Percentiles rank a stretch among this genome's conserved stretches.
Evolutionary conservation across 2,329 filamentous ascomycete species (phyloP).

Genomic region (Venturia effusa): DNA sequence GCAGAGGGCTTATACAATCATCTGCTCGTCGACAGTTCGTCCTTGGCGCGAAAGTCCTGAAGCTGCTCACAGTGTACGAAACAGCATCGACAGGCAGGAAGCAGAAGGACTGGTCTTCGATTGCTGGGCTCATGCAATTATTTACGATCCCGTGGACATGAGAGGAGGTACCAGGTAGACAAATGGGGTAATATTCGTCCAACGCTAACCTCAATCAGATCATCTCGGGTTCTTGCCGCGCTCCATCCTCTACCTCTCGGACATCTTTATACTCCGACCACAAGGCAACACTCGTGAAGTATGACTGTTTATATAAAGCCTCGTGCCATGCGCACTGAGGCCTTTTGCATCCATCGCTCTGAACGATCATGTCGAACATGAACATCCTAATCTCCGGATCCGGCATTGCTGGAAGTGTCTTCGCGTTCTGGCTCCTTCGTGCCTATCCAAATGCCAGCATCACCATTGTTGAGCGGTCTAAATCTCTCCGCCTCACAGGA

Average conservation of each 20-base stretch:
- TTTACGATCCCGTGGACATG: no score
- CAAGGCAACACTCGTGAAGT: neutral
- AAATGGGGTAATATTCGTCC: neutral
- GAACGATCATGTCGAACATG: neutral
- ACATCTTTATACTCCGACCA: neutral
- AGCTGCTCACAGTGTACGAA: no score
- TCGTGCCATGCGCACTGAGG: neutral
- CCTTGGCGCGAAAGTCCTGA: no score
- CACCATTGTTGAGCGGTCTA: conserved; percentile 32
- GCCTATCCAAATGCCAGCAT: conserved; percentile 15
- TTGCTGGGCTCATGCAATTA: no score
- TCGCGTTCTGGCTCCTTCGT: conserved; percentile 9
- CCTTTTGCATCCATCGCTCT: neutral
- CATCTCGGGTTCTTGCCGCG: neutral
- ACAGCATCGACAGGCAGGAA: no score
- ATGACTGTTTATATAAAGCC: neutral
- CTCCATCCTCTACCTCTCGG: neutral
- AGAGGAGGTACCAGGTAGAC: no score
- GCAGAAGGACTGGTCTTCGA: no score
- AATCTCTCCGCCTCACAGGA: conserved; percentile 35
- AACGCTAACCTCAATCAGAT: neutral
- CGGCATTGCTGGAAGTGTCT: conserved; percentile 7
- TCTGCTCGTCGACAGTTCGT: no score
- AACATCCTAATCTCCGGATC: conserved; percentile 15
- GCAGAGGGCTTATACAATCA: no score